Percentiles rank a stretch among this genome's conserved stretches.
Evolutionary conservation across 371 early-diverging fungal species (phyloP).

Genomic region (Funneliformis caledonium): DNA sequence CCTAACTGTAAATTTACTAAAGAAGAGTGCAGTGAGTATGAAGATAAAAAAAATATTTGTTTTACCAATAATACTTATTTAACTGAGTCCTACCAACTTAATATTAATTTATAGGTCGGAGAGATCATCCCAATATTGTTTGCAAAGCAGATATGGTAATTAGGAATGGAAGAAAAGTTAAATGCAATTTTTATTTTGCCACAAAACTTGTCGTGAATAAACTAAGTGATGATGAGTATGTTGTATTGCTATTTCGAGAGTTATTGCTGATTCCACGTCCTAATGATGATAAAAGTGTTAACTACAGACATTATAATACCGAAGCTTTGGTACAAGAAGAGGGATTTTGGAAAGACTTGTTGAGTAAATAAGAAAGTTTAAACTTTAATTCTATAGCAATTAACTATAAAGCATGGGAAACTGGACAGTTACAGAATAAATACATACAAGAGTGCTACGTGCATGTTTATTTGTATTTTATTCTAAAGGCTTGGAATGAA

Average conservation of each 20-base stretch:
- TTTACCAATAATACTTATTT: neutral
- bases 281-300: neutral
- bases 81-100: neutral
- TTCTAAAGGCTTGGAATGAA: too few species aligned
- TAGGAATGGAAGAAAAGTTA: neutral
- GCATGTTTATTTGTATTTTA: neutral
- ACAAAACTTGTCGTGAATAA: neutral
- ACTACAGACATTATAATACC: neutral
- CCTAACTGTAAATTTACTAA: neutral
- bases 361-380: neutral
- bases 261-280: neutral
- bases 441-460: neutral
- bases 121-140: neutral
- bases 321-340: neutral
- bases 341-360: neutral
- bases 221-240: neutral
- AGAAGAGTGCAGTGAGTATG: neutral
- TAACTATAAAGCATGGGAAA: neutral
- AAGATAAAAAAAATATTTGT: neutral
- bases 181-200: neutral
- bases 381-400: neutral
- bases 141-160: neutral
- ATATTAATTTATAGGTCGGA: neutral
- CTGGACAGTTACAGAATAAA: constrained; percentile 1
- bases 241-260: neutral